Conservation (phyloP, 1,139 yeast species). For the Kodamaea sp. region DNA sequence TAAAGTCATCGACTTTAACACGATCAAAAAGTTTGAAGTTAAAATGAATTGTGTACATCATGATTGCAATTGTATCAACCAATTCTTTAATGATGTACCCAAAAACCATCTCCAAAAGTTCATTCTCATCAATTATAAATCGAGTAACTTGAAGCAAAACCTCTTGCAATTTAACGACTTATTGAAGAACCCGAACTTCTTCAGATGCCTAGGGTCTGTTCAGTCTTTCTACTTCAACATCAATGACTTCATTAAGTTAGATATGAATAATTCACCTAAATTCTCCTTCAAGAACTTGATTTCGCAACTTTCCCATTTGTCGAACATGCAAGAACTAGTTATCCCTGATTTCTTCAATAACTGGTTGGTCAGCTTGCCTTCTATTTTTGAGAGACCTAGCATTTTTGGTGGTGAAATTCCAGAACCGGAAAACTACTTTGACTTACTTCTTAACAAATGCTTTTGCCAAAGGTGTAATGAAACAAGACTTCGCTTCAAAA, state of each 20-base stretch:
- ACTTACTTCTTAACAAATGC: conserved; percentile 23
- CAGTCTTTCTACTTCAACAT: conserved; percentile 23
- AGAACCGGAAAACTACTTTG: conserved; percentile 14
- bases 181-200: conserved; percentile 16
- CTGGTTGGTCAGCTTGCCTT: conserved; percentile 22
- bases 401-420: neutral
- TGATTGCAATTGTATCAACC: conserved; percentile 23
- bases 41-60: conserved; percentile 26
- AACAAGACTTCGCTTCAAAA: conserved; percentile 18
- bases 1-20: conserved; percentile 17
- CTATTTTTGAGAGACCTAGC: conserved; percentile 8
- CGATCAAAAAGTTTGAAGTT: conserved; percentile 22
- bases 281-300: conserved; percentile 13
- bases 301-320: conserved; percentile 10
- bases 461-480: conserved; percentile 19
- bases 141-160: conserved; percentile 20
- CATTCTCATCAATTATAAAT: conserved; percentile 26
- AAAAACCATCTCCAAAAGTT: conserved; percentile 17
- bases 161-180: conserved; percentile 22
- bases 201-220: conserved; percentile 13
- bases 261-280: conserved; percentile 10
- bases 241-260: conserved; percentile 22
- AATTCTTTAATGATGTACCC: conserved; percentile 22
- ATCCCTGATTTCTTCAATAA: conserved; percentile 30
- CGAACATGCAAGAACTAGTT: conserved; percentile 16